Percentiles rank a stretch among this genome's conserved stretches.
These are phyloP conservation scores for Parasitella parasitica DNA, from an alignment of 371 early-diverging fungal genomes.

Conservation along the genomic window DNA sequence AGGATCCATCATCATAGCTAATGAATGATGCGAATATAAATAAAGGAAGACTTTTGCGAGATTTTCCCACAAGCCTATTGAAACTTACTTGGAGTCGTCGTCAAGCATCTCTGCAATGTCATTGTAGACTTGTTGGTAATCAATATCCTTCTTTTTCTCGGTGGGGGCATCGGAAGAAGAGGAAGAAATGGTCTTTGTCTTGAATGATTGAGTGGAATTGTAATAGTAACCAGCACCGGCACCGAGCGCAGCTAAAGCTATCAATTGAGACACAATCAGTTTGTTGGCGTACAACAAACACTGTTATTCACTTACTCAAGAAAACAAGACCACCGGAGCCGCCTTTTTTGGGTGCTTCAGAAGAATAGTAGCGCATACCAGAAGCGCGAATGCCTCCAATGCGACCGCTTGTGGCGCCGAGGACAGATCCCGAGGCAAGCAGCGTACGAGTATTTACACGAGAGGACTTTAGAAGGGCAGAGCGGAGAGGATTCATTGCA, in stretches of 20 bases:
- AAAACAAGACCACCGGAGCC: constrained; percentile 22
- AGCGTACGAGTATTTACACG: constrained; percentile 4
- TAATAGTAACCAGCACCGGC: constrained; percentile 59
- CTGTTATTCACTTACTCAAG: constrained; percentile 20
- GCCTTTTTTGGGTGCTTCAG: constrained; percentile 24
- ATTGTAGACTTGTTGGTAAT: constrained; percentile 58
- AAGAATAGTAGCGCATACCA: constrained; percentile 22
- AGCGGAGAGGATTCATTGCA: constrained; percentile 13
- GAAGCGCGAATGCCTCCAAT: constrained; percentile 9
- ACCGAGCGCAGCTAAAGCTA: constrained; percentile 46
- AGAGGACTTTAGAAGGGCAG: constrained; percentile 1
- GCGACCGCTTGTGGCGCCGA: constrained; percentile 12
- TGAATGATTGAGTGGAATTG: constrained; percentile 38
- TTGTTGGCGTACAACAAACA: neutral
- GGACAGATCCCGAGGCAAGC: constrained; percentile 6
- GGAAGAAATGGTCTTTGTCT: constrained; percentile 19
- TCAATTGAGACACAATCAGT: neutral
- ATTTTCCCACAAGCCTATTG: neutral
- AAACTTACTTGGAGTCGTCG: constrained; percentile 55
- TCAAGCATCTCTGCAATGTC: constrained; percentile 80
- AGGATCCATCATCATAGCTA: constrained; percentile 89
- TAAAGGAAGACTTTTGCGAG: neutral
- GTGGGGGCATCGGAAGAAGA: constrained; percentile 3
- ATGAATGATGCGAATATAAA: neutral
- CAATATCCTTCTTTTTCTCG: constrained; percentile 22